Evolutionary conservation across 371 early-diverging fungal species (phyloP), one percentile per base, ranked within the genome.

Genomic region (Umbelopsis sp.): DNA sequence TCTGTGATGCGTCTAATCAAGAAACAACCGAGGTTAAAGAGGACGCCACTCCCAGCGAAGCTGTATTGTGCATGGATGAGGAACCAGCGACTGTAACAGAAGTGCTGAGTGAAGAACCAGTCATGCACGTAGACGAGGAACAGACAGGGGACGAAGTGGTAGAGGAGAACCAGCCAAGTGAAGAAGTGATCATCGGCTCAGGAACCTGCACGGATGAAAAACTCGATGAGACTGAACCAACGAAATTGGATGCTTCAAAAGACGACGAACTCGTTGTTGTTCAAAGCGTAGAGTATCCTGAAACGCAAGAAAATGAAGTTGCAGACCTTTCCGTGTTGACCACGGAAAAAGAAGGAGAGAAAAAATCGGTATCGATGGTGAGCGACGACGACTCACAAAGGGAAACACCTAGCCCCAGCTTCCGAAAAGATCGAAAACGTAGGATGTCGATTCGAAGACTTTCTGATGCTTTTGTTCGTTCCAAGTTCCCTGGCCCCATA

Each of bases 361-460:
- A 18, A 18, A 48, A 48, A 16, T 7, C 48, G 18, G 16, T 16
- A 20, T 6, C 20, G 48, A 48, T n/a, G 20, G n/a, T 18, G 11
- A 48, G 20, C 18, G n/a, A 48, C 1, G 48, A 48, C 29, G 35
- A 14, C 32, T 2, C 29, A 4, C 18, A 57, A 57, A 11, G 16
- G 35, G 35, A 41, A 12, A 7, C 41, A 41, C 41, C 41, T 7
- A 41, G 41, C 12, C 41, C 41, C 7, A 41, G 10, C 7, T 41
- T 41, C 2, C 41, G 41, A 2, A 41, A 41, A 41, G 35, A 57
- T 3, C 29, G 57, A 57, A 32, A 35, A 35, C 29, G 57, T 11
- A 57, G 32, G n/a, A 57, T 57, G 57, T 57, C 57, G 29, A 57
- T 57, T 16, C 29, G 29, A 57, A 25, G 57, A n/a, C 57, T 57